Conservation (phyloP, 208 protist genomes). For the Leishmania lainsoni region DNA sequence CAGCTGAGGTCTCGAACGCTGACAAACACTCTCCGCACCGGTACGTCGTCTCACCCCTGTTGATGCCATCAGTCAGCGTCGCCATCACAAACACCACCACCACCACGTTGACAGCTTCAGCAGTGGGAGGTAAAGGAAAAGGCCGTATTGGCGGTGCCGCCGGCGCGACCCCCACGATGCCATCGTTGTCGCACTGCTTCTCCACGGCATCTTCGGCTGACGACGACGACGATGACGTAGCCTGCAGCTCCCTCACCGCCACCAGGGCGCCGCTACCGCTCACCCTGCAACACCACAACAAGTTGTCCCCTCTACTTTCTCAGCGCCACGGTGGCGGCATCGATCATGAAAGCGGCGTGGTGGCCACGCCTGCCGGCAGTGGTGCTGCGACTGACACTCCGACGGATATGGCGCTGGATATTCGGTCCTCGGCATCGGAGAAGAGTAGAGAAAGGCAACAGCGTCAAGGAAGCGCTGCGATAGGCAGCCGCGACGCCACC, state of each 20-base stretch:
- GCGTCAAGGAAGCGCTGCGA: background rate
- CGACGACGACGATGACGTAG: slow-evolving; percentile 11
- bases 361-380: background rate
- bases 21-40: background rate
- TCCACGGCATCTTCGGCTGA: background rate
- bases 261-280: slow-evolving; percentile 5
- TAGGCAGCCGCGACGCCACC: background rate
- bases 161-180: background rate
- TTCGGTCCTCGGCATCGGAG: background rate
- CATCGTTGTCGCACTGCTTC: slow-evolving; percentile 3
- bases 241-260: background rate
- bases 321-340: background rate
- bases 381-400: background rate
- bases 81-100: background rate
- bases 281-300: background rate
- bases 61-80: background rate
- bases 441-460: background rate
- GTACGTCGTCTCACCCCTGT: background rate
- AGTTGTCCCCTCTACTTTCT: slow-evolving; percentile 7
- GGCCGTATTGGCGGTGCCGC: background rate
- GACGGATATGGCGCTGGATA: background rate
- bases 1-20: background rate
- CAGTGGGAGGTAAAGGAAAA: background rate
- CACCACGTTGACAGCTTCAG: background rate
- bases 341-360: background rate